These are phyloP conservation scores for Ophiostoma piceae DNA, from an alignment of 2,329 filamentous ascomycete species.

Conservation along the genomic window DNA sequence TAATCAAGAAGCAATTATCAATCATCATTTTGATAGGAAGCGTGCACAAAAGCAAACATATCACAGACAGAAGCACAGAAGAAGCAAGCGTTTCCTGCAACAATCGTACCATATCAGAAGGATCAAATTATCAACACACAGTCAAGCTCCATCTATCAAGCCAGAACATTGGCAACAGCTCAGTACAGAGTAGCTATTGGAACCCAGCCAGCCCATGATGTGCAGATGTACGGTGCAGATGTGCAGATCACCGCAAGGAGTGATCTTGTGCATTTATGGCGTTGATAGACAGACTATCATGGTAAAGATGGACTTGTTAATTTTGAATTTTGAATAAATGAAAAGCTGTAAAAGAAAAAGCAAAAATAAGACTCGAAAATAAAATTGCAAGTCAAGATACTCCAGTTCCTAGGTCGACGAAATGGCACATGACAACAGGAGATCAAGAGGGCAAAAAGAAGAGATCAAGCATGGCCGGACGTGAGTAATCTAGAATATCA, in stretches of 20 bases:
- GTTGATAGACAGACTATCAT: not conserved
- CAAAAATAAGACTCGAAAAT: not conserved
- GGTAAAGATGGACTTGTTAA: not conserved
- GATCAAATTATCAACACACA: not conserved
- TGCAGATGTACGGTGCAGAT: conserved; percentile 12
- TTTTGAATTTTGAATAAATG: not conserved
- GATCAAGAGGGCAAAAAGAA: not conserved
- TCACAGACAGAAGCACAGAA: not conserved
- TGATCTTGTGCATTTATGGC: not conserved
- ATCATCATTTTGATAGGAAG: not conserved
- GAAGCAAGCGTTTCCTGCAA: not conserved
- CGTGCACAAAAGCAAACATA: not conserved
- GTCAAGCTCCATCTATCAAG: too few relatives aligned
- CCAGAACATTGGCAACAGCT: not conserved
- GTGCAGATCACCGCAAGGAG: conserved; percentile 14
- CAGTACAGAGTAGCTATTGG: too few relatives aligned
- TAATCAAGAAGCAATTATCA: not conserved
- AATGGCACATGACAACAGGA: not conserved
- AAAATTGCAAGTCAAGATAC: not conserved
- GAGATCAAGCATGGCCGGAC: too few relatives aligned
- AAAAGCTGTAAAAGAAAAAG: too few relatives aligned
- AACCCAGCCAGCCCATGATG: not conserved
- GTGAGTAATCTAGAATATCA: not conserved
- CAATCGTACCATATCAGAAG: not conserved
- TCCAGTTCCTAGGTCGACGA: not conserved